Evolutionary conservation across 176 grass and related monocot genomes (phyloP), one percentile per base, ranked within the genome.

Genomic region (Rhynchospora tenuis): DNA sequence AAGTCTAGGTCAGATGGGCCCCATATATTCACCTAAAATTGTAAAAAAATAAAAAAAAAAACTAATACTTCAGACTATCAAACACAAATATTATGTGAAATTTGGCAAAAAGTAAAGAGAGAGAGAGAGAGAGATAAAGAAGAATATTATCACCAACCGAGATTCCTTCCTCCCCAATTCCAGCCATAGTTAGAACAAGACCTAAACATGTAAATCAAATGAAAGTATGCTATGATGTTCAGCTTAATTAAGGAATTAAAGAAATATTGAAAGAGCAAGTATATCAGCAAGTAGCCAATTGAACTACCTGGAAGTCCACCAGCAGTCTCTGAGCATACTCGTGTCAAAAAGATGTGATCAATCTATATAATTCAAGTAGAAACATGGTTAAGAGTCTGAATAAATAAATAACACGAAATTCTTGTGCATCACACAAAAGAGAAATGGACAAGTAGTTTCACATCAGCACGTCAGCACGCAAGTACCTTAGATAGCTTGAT

Each of bases 261-360:
- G 48, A 60, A 51, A 54, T 59, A 60, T 77, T 42, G 66, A 45
- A 79, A 8, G 19, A 70, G 82, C 31, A 70, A 67, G 73, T 38
- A 52, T 12, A 33, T 13, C 16, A 78, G 14, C 83, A 48, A 63
- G 69, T 87, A 78, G 10, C 83, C 42, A 63, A 68, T 87, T 11
- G 2, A 46, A 46, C 82, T 90, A 91, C 95, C 95, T 89, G 95
- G 95, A 93, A 98, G 92, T 20, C 95, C 95, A 44, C 95, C 95
- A 88, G 92, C 95, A 86, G 95, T 98, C 88, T 98, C 95, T 84
- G 95, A 98, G 91, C 95, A 98, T 27, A 98, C 95, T 9, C 92
- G 90, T 70, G 95, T 93, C 42, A 95, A 79, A 84, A 98, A 98
- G 54, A 98, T 86, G 83, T 98, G 95, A 82, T 98, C 95, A 47